Conservation (phyloP, 2,329 filamentous ascomycete species). For the Colletotrichum higginsianum region DNA sequence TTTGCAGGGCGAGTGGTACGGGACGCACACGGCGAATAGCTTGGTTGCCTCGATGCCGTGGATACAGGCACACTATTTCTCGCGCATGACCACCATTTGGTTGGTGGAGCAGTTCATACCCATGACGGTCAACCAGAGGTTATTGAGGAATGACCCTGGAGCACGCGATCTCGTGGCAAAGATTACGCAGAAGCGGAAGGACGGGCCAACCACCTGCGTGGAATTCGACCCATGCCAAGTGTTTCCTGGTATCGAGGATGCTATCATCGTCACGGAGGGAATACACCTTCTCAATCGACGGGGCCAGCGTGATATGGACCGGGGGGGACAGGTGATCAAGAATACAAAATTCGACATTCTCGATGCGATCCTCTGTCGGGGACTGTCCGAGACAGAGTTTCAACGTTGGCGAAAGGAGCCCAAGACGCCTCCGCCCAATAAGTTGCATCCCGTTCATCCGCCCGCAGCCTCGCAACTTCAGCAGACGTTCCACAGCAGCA, state of each 20-base stretch:
- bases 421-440: neutral
- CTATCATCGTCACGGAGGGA: neutral
- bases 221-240: neutral
- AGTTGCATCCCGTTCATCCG: neutral
- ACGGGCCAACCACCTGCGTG: neutral
- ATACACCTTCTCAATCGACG: neutral
- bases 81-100: neutral
- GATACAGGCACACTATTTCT: neutral
- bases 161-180: conserved; percentile 6
- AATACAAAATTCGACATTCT: neutral
- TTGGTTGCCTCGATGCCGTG: conserved; percentile 1
- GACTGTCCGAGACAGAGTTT: neutral
- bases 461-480: too few species aligned
- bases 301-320: neutral
- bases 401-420: neutral
- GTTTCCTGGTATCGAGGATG: conserved; percentile 13
- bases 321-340: neutral
- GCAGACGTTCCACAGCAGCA: neutral
- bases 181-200: neutral
- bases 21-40: neutral
- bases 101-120: conserved; percentile 10
- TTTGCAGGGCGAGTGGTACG: conserved; percentile 8
- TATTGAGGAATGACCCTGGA: neutral
- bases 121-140: conserved; percentile 6
- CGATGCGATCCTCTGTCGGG: conserved; percentile 8